Base-by-base conservation (phyloP, 2,329 filamentous ascomycete species). In the Teratosphaeriaceae sp. region DNA sequence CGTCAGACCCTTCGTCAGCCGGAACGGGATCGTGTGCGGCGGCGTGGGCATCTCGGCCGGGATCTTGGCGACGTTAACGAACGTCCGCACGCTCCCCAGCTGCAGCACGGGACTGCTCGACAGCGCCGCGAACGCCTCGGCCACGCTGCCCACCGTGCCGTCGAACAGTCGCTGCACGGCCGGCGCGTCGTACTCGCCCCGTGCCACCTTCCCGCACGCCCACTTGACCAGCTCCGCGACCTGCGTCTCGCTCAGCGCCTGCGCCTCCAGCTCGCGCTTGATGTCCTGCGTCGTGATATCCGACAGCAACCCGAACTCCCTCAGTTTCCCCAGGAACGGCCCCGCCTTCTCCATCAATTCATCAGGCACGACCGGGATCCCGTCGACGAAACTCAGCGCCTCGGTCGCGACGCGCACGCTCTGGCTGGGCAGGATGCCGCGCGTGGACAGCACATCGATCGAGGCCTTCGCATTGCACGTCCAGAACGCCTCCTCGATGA, bases 401-500 rank as follows among this genome's bases (percentile, higher is more conserved):
- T 70, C 85, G 61, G 61, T 84, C 68, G 61, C 85, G 53, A 94
- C 76, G 24, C 92, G 85, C 26, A 96, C 87, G 53, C 85, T 77
- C 11, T 85, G 79, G 26, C 85, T 94, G n/a, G 84, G 79, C 42
- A 96, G 72, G 5, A 98, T 82, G 43, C 94, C 94, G 45, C 83
- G 80, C 16, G 84, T 94, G 1, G 89, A 96, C 51, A 94, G 81
- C 5, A 96, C 77, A 57, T 96, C 89, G 44, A 97, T 88, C 0
- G 79, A 83, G 2, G 87, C 80, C 50, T 83, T 84, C 60, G 80
- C 83, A 58, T 85, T 92, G 49, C 87, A 89, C 26, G 81, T 94
- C 92, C 92, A 98, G 61, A 98, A 98, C 0, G 88, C 86, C 65
- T 96, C 87, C 58, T 96, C 89, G 41, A 98, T 87, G 48, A 87